Base-by-base conservation (phyloP, 768 basidiomycete genomes). In the Rickenella mellea region DNA sequence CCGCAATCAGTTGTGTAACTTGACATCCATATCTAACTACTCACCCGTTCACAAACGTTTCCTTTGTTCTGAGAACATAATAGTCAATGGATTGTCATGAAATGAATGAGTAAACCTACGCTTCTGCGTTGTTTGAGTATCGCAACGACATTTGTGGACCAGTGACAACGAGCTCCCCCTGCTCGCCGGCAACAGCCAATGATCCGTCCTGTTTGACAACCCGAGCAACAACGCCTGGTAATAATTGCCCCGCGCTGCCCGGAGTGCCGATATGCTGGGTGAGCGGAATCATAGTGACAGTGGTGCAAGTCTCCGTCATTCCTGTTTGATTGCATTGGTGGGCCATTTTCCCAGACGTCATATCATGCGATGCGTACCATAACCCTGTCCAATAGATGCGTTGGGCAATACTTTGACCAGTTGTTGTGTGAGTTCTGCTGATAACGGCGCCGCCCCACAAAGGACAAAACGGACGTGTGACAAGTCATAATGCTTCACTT, bases 31-130 rank as follows among this genome's bases (percentile, higher is more conserved):
- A n/a, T n/a, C n/a, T n/a, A 44, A 22, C 9, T 19, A 51, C 65
- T 47, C 46, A 80, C 76, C 83, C 82, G 46, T 83, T 68, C 10
- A 76, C 47, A 52, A 84, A 86, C 0, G 78, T 80, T 46, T 83
- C 80, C 43, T 65, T 71, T 4, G 82, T 83, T 27, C 83, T 84
- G 43, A 6, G 5, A 11, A 40, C 32, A 26, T 25, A n/a, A 7
- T 20, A 15, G 2, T 11, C 21, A 35, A 31, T 27, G 6, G 32
- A 36, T 20, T 4, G 15, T 10, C 7, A 17, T 36, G 9, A 22
- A 9, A 19, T 29, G 12, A 28, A 4, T 22, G 7, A 1, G 12
- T 29, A 42, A 15, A 65, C 76, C 50, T 54, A 83, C 81, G 81
- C 81, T 57, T 74, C 55, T 14, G 59, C 61, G 48, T 82, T 78